Conservation (phyloP, 306 rosid genomes). For the Cicer bijugum region DNA sequence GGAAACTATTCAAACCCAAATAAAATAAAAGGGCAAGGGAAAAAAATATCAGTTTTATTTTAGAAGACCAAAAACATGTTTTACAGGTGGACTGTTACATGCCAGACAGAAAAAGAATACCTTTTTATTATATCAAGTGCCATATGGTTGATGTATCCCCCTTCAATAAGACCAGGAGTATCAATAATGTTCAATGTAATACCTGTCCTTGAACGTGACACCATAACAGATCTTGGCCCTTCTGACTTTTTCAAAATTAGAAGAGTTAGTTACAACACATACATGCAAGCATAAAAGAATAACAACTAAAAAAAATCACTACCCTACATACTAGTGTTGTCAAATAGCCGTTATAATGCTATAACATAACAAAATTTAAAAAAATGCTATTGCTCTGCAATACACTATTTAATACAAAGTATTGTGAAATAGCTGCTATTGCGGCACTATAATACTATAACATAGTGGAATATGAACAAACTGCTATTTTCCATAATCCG, state of each 20-base stretch:
- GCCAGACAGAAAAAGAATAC: slow-evolving; percentile 43
- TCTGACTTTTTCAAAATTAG: slow-evolving; percentile 64
- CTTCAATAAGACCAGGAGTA: slow-evolving; percentile 98
- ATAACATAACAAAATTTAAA: too few relatives aligned
- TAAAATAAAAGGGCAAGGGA: slow-evolving; percentile 32
- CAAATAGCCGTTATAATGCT: too few relatives aligned
- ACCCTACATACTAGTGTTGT: neutral
- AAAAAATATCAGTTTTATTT: neutral
- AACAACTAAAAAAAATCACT: neutral
- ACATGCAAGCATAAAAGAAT: slow-evolving; percentile 16
- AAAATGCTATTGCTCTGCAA: too few relatives aligned
- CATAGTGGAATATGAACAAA: too few relatives aligned
- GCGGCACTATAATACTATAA: too few relatives aligned
- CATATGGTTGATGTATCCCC: slow-evolving; percentile 83
- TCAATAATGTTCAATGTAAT: slow-evolving; percentile 88
- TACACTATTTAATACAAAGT: too few relatives aligned
- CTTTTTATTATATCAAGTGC: slow-evolving; percentile 80
- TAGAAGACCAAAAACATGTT: slow-evolving; percentile 19
- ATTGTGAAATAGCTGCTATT: too few relatives aligned
- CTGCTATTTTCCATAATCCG: too few relatives aligned
- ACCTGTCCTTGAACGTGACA: slow-evolving; percentile 82
- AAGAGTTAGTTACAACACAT: slow-evolving; percentile 2
- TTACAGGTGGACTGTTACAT: neutral
- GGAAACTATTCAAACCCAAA: slow-evolving; percentile 64
- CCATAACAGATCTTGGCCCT: slow-evolving; percentile 86